Evolutionary conservation across 306 rosid genomes (phyloP).

Genomic region (Cicer arietinum): DNA sequence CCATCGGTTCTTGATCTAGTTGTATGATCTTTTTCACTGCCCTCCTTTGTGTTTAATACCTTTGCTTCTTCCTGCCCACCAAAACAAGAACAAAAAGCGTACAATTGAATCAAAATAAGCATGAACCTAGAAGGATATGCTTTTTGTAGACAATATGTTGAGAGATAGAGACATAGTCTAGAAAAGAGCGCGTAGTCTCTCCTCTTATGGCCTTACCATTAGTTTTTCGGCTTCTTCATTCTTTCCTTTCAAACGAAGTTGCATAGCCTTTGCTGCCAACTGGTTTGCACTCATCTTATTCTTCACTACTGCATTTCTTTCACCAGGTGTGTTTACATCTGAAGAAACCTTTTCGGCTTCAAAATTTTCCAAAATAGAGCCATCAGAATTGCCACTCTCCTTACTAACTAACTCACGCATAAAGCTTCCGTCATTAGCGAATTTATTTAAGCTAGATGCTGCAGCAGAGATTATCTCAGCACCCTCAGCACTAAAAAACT

Average conservation of each 20-base stretch:
- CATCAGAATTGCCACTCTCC: slow-evolving; percentile 47
- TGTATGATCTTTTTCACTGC: slow-evolving; percentile 51
- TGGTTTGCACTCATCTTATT: slow-evolving; percentile 80
- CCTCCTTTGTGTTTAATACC: slow-evolving; percentile 56
- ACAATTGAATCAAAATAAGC: slow-evolving; percentile 33
- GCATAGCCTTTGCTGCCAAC: slow-evolving; percentile 97
- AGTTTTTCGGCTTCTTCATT: slow-evolving; percentile 86
- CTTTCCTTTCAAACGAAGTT: slow-evolving; percentile 90
- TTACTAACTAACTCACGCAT: slow-evolving; percentile 52
- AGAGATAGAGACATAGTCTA: neutral
- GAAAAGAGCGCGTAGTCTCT: slow-evolving; percentile 10
- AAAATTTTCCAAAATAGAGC: slow-evolving; percentile 48
- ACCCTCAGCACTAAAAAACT: slow-evolving; percentile 50
- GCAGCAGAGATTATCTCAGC: slow-evolving; percentile 70
- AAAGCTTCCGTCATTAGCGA: slow-evolving; percentile 78
- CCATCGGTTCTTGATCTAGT: slow-evolving; percentile 49
- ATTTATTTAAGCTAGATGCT: slow-evolving; percentile 74
- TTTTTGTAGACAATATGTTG: slow-evolving; percentile 27
- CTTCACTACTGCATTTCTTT: slow-evolving; percentile 45
- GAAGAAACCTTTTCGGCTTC: slow-evolving; percentile 44
- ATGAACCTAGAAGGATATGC: slow-evolving; percentile 25
- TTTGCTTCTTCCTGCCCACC: slow-evolving; percentile 74
- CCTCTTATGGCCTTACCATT: slow-evolving; percentile 57
- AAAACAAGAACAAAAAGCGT: slow-evolving; percentile 21
- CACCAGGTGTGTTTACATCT: slow-evolving; percentile 46